Evolutionary conservation across 768 basidiomycete genomes (phyloP).

Genomic region (Kwoniella sp.): DNA sequence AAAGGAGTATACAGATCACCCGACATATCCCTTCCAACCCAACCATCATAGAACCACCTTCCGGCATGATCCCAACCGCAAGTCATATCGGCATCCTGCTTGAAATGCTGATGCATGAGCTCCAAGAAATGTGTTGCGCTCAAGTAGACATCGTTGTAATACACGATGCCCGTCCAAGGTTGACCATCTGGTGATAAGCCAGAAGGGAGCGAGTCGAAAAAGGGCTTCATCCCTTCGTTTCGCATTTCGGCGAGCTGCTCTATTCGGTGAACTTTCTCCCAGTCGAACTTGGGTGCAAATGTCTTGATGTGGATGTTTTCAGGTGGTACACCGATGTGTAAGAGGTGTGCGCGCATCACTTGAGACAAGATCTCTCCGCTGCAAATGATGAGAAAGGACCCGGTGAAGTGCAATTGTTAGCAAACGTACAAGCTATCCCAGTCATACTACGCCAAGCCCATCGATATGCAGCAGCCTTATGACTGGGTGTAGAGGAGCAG

Average conservation of each 20-base stretch:
- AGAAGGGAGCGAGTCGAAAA: constrained; percentile 41
- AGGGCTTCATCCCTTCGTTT: constrained; percentile 50
- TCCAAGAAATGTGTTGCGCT: constrained; percentile 51
- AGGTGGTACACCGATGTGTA: constrained; percentile 45
- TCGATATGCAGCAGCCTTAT: too few species aligned
- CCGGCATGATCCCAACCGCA: constrained; percentile 56
- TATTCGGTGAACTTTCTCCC: constrained; percentile 47
- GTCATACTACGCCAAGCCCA: too few species aligned
- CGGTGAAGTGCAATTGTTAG: background rate
- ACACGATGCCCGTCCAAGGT: constrained; percentile 48
- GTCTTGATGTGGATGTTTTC: constrained; percentile 49
- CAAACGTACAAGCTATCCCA: too few species aligned
- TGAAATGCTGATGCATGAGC: constrained; percentile 54
- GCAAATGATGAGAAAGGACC: background rate
- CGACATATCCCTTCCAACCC: constrained; percentile 55
- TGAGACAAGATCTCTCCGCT: constrained; percentile 45
- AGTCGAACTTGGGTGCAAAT: constrained; percentile 43
- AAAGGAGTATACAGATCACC: constrained; percentile 52
- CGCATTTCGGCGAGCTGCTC: constrained; percentile 51
- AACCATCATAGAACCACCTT: constrained; percentile 54
- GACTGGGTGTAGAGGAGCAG: too few species aligned
- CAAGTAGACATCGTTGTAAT: constrained; percentile 55
- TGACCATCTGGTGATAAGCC: constrained; percentile 41
- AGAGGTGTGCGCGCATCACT: constrained; percentile 44
- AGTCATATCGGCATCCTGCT: constrained; percentile 53